These are phyloP conservation scores for Tylopilus sp. DNA, from an alignment of 768 basidiomycete genomes.

Conservation along the genomic window DNA sequence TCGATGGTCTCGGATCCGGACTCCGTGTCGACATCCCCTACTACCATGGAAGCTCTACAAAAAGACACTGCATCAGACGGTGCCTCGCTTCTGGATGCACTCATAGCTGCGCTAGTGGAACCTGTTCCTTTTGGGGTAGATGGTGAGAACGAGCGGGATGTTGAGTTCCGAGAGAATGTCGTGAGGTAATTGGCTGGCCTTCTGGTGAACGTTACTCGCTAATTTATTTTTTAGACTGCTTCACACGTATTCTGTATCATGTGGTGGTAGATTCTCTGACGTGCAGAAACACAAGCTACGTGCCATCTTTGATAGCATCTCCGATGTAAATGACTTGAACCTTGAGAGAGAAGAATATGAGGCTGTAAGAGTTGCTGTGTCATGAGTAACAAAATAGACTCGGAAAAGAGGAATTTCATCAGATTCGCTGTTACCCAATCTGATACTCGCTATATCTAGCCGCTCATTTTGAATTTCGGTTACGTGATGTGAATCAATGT, in stretches of 20 bases:
- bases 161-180: slow-evolving; percentile 64
- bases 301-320: slow-evolving; percentile 23
- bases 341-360: slow-evolving; percentile 27
- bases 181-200: slow-evolving; percentile 39
- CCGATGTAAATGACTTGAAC: slow-evolving; percentile 17
- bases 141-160: slow-evolving; percentile 60
- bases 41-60: slow-evolving; percentile 47
- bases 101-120: slow-evolving; percentile 49
- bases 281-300: slow-evolving; percentile 31
- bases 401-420: slow-evolving; percentile 10
- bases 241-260: slow-evolving; percentile 47
- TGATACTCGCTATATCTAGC: slow-evolving; percentile 25
- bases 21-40: slow-evolving; percentile 47
- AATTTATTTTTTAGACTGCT: slow-evolving; percentile 38
- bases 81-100: slow-evolving; percentile 40
- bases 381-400: slow-evolving; percentile 17
- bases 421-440: slow-evolving; percentile 8
- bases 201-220: neutral
- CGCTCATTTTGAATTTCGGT: slow-evolving; percentile 21
- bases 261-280: slow-evolving; percentile 32
- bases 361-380: slow-evolving; percentile 18
- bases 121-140: slow-evolving; percentile 66
- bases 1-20: slow-evolving; percentile 54
- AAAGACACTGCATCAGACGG: slow-evolving; percentile 29
- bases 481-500: slow-evolving; percentile 24